Conservation (phyloP, 148 eudicot species). For the Hydrangea macrophylla region DNA sequence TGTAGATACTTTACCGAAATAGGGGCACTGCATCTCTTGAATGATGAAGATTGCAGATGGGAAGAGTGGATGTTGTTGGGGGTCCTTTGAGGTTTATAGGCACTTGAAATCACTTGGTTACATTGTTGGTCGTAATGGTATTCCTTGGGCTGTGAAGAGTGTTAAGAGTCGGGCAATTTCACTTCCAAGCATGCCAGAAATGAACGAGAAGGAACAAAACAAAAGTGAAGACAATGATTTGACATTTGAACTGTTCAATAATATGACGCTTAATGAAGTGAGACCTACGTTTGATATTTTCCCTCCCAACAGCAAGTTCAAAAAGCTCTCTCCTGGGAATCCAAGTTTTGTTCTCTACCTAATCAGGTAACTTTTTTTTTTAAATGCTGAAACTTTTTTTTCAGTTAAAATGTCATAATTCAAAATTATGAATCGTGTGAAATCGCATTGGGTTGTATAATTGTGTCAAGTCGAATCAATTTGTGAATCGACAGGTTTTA, state of each 20-base stretch:
- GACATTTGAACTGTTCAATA: conserved; percentile 35
- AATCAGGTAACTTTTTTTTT: conserved; percentile 43
- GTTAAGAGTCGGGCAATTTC: conserved; percentile 18
- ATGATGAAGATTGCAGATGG: conserved; percentile 52
- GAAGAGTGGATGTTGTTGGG: conserved; percentile 65
- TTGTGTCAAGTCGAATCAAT: too few species aligned
- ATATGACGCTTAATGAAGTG: conserved; percentile 45
- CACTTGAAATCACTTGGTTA: conserved; percentile 83
- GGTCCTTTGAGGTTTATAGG: conserved; percentile 67
- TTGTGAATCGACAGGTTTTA: too few species aligned
- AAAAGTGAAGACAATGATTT: conserved; percentile 19
- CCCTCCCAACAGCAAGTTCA: conserved; percentile 82
- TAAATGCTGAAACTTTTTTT: too few species aligned
- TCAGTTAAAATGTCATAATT: not conserved
- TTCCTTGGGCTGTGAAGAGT: conserved; percentile 65
- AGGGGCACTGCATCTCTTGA: conserved; percentile 60
- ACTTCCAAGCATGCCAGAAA: conserved; percentile 23
- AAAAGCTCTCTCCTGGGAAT: conserved; percentile 77
- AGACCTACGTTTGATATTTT: conserved; percentile 73
- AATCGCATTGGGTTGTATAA: too few species aligned
- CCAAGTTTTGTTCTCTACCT: conserved; percentile 63
- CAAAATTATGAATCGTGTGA: too few species aligned
- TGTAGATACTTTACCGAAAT: conserved; percentile 77
- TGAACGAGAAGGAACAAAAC: not conserved
- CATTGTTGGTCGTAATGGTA: conserved; percentile 62